These are phyloP conservation scores for Prunus mira DNA, from an alignment of 306 rosid species.

Conservation along the genomic window DNA sequence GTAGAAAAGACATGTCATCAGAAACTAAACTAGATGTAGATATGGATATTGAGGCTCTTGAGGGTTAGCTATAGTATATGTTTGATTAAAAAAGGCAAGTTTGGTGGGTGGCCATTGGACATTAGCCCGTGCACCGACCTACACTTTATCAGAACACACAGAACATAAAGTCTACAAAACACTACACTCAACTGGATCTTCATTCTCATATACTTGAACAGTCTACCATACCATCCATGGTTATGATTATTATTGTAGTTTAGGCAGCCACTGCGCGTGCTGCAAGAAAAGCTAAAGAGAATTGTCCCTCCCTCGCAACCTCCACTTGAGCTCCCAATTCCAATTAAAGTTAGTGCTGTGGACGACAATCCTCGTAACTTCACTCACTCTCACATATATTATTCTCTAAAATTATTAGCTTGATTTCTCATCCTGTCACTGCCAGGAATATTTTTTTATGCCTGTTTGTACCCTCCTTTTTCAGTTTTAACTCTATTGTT, in stretches of 20 bases:
- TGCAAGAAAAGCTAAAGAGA: slow-evolving; percentile 8
- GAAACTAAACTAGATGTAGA: not conserved
- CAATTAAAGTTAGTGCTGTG: slow-evolving; percentile 22
- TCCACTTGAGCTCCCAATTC: slow-evolving; percentile 30
- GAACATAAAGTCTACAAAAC: not conserved
- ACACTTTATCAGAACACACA: not conserved
- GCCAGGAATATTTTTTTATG: not conserved
- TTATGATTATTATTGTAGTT: not conserved
- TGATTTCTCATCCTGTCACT: slow-evolving; percentile 12
- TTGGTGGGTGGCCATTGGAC: slow-evolving; percentile 17
- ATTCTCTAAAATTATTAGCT: not conserved
- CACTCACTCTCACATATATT: slow-evolving; percentile 23
- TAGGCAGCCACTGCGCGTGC: slow-evolving; percentile 53
- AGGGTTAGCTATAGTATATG: not conserved
- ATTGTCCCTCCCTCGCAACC: slow-evolving; percentile 13
- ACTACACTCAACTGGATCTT: not conserved
- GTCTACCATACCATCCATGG: slow-evolving; percentile 9
- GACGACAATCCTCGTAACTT: slow-evolving; percentile 13
- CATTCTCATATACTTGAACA: not conserved
- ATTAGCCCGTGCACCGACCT: slow-evolving; percentile 16
- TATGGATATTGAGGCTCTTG: not conserved
- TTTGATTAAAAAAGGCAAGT: not conserved
- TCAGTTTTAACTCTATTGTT: not conserved
- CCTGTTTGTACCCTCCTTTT: not conserved
- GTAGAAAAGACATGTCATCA: too few species aligned